Evolutionary conservation across 2,329 filamentous ascomycete species (phyloP), one percentile per base, ranked within the genome.

Genomic region (Cladosporium sp.): DNA sequence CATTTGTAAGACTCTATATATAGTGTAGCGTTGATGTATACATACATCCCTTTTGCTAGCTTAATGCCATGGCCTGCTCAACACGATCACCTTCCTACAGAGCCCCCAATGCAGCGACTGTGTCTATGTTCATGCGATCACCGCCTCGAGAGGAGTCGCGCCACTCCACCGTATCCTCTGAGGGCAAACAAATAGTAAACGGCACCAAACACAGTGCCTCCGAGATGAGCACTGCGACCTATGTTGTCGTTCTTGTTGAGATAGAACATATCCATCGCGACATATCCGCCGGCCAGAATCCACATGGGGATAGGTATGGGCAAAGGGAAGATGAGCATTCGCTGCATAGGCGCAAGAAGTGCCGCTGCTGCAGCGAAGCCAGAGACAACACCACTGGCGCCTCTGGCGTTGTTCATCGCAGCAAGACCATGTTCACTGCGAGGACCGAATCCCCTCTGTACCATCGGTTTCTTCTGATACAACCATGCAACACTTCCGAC

Each of bases 211-310:
- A 66, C 66, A 19, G 70, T 53, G 0, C 77, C 77, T 4, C 77
- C 77, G 13, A 80, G 56, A 69, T 80, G 77, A 7, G 75, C 77
- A 17, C 71, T 67, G 67, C 79, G 77, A 4, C 66, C 75, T 8
- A 73, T 60, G 13, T 37, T 35, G 13, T 51, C 48, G 4, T 61
- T 45, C 35, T 63, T 60, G 52, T 73, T 68, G 35, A 78, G 37
- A 58, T 69, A 70, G 59, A 70, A 77, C 1, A 70, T 65, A 64
- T 79, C 77, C 35, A 71, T 65, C 0, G 67, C 64, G 1, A 71
- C 70, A 60, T 74, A 78, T 1, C 65, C 70, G 0, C 60, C 54
- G 3, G 72, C 70, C 19, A 74, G 32, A 0, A 64, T 61, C 69
- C 71, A 77, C 22, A 79, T 64, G 9, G 77, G 77, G 8, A 75